Evolutionary conservation across 2,329 filamentous ascomycete genomes (phyloP).

Genomic region (Cladorrhinum sp.): DNA sequence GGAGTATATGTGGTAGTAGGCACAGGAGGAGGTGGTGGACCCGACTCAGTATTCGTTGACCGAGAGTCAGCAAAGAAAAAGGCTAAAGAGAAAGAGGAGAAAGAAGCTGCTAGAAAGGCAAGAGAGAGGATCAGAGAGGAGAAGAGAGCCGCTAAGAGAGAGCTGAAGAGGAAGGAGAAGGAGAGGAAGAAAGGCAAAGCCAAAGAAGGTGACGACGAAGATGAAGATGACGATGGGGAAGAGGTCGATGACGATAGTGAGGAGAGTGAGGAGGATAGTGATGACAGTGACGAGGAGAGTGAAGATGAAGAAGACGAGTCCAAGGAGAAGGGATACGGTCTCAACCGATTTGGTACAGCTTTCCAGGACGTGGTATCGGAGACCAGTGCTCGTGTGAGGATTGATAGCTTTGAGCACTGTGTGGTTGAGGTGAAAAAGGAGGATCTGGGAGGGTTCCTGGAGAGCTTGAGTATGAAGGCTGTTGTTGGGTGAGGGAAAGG

Average conservation of each 20-base stretch:
- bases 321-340: constrained; percentile 64
- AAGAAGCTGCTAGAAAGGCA: constrained; percentile 60
- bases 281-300: constrained; percentile 39
- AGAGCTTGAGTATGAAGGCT: constrained; percentile 86
- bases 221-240: constrained; percentile 36
- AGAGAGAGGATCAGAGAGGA: constrained; percentile 55
- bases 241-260: constrained; percentile 43
- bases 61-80: constrained; percentile 63
- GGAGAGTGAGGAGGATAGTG: constrained; percentile 41
- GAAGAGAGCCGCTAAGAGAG: constrained; percentile 59
- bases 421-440: constrained; percentile 98
- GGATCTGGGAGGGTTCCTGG: constrained; percentile 84
- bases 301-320: constrained; percentile 50
- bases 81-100: constrained; percentile 60
- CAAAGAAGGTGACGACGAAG: constrained; percentile 49
- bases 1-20: constrained; percentile 92
- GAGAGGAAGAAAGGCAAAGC: constrained; percentile 48
- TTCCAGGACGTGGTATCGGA: constrained; percentile 94
- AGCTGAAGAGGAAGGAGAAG: constrained; percentile 51
- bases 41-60: constrained; percentile 66
- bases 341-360: constrained; percentile 89
- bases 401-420: constrained; percentile 96
- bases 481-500: constrained; percentile 60
- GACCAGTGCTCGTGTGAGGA: constrained; percentile 83
- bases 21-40: constrained; percentile 80